phyloP scores from a whole-genome alignment of 164 flowering plant genomes.

The Umbilicus rupestris region DNA sequence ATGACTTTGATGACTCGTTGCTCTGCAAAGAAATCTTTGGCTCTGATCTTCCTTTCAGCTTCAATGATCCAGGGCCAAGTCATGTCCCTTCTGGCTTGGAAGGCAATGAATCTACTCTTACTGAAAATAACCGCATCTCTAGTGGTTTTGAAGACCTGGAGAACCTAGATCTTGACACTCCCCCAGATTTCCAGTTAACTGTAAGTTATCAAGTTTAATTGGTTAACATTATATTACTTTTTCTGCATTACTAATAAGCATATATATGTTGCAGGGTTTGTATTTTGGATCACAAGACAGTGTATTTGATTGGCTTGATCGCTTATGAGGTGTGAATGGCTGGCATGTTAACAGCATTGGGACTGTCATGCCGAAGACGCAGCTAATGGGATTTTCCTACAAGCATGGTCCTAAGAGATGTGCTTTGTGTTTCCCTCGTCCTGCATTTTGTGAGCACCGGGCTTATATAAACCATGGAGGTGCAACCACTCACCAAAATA shows the following conservation, averaged over 20 bases:
- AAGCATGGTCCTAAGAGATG: not conserved
- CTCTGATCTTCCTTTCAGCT: not conserved
- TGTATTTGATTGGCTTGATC: not conserved
- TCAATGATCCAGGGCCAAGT: slow-evolving; percentile 7
- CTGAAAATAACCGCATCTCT: not conserved
- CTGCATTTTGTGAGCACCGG: not conserved
- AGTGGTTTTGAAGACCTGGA: slow-evolving; percentile 3
- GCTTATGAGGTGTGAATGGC: slow-evolving; percentile 1
- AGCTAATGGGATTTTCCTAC: not conserved
- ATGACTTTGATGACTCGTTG: slow-evolving; percentile 4
- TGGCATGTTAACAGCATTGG: not conserved
- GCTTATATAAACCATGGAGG: too few relatives aligned
- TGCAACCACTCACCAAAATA: not conserved
- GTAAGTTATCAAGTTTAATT: not conserved
- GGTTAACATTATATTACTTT: not conserved
- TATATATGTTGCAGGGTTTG: not conserved
- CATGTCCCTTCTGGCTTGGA: not conserved
- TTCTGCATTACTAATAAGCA: not conserved
- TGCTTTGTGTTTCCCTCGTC: not conserved
- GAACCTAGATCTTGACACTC: not conserved
- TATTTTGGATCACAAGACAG: slow-evolving; percentile 8
- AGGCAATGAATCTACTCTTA: not conserved
- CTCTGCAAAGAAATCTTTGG: not conserved
- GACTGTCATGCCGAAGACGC: not conserved
- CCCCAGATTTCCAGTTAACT: slow-evolving; percentile 1